phyloP scores from a whole-genome alignment of 108 stramenopile genomes.

The Nitzschia sp. region DNA sequence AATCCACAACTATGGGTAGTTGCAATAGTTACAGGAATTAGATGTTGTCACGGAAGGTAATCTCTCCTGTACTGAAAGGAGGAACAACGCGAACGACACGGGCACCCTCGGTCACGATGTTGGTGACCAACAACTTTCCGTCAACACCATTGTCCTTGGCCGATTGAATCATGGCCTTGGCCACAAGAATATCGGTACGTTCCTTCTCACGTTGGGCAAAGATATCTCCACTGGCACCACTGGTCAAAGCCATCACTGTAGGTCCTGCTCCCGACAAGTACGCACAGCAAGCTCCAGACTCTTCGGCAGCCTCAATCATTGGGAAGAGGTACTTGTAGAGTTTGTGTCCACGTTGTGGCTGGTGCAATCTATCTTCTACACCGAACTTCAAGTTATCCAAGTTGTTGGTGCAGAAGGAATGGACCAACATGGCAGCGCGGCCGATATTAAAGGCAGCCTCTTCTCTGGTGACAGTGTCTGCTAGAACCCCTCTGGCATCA shows the following conservation, averaged over 20 bases:
- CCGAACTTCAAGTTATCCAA: constrained; percentile 91
- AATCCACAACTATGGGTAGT: too few relatives aligned
- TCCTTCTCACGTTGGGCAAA: constrained; percentile 96
- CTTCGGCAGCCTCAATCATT: constrained; percentile 92
- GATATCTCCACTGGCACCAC: constrained; percentile 95
- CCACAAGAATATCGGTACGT: constrained; percentile 89
- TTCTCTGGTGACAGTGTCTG: constrained; percentile 64
- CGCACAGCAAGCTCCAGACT: constrained; percentile 91
- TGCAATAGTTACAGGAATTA: constrained; percentile 25
- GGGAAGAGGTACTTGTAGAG: constrained; percentile 93
- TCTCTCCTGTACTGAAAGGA: constrained; percentile 78
- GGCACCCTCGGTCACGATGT: constrained; percentile 77
- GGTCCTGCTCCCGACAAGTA: constrained; percentile 96
- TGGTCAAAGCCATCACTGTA: constrained; percentile 96
- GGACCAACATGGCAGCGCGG: constrained; percentile 92
- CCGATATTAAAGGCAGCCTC: constrained; percentile 98
- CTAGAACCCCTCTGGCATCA: constrained; percentile 82
- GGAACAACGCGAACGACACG: constrained; percentile 83
- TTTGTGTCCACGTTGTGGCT: constrained; percentile 92
- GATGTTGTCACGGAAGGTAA: constrained; percentile 84
- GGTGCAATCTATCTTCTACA: constrained; percentile 93
- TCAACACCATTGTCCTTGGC: constrained; percentile 79
- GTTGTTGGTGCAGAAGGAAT: constrained; percentile 86
- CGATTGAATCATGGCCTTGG: constrained; percentile 90
- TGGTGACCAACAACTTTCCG: constrained; percentile 78